Evolutionary conservation across 192 early-diverging fungal genomes (phyloP).

Genomic region (Coemansia sp.): DNA sequence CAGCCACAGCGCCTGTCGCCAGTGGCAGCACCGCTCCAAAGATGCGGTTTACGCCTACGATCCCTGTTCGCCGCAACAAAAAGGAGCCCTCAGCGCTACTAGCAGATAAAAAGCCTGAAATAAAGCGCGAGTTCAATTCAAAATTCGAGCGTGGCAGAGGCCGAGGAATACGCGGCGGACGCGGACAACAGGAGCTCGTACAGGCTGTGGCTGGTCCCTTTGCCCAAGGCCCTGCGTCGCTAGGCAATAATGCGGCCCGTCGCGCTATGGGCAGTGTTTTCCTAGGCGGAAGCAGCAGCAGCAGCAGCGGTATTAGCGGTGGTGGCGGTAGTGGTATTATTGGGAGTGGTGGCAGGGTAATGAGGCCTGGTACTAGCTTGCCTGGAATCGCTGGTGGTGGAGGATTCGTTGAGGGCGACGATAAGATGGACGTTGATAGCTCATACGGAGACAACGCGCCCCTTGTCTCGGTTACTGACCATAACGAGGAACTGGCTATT

Average conservation of each 20-base stretch:
- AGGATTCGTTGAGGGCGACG: not conserved
- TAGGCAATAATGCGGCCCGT: not conserved
- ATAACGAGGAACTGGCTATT: conserved; percentile 14
- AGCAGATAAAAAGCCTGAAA: not conserved
- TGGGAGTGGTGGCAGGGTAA: not conserved
- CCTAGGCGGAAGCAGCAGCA: not conserved
- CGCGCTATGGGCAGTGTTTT: conserved; percentile 8
- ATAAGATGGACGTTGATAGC: not conserved
- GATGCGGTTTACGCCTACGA: conserved; percentile 32
- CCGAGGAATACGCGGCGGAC: conserved; percentile 13
- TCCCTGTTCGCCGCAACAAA: conserved; percentile 35
- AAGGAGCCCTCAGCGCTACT: conserved; percentile 26
- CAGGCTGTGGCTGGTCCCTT: conserved; percentile 39
- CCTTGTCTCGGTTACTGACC: conserved; percentile 21
- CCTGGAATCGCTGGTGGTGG: conserved; percentile 8
- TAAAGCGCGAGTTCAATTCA: conserved; percentile 3
- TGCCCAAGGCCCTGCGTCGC: conserved; percentile 46
- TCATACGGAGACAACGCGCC: conserved; percentile 3
- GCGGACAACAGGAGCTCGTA: conserved; percentile 24
- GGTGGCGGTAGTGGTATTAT: not conserved
- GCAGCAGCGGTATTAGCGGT: not conserved
- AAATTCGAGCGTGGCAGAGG: conserved; percentile 7
- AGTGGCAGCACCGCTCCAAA: not conserved
- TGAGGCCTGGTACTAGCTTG: not conserved
- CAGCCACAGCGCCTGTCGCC: not conserved